A percentile compares a stretch with the other conserved stretches of the same genome.
Conservation (phyloP, 768 basidiomycete genomes). For the Hypholoma fasciculare region DNA sequence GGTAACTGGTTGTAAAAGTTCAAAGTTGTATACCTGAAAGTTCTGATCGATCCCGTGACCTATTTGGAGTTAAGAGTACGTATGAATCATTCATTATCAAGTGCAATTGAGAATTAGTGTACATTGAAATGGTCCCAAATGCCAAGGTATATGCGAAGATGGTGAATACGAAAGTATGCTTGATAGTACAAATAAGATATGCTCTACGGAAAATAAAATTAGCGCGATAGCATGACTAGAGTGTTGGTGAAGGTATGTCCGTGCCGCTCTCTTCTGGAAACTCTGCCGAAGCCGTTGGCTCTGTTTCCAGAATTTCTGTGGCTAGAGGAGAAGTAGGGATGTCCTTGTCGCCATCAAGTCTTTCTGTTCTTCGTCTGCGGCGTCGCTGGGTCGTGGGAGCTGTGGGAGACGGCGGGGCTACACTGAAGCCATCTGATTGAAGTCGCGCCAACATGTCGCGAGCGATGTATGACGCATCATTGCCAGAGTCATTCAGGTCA, state of each 20-base stretch:
- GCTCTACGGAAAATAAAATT: slow-evolving; percentile 1
- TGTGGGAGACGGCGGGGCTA: slow-evolving; percentile 50
- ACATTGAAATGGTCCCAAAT: slow-evolving; percentile 1
- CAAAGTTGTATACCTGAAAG: neutral
- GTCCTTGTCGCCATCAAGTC: slow-evolving; percentile 24
- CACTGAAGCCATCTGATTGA: slow-evolving; percentile 65
- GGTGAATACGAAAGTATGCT: slow-evolving; percentile 5
- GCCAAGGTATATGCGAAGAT: slow-evolving; percentile 5
- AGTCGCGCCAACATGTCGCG: slow-evolving; percentile 75
- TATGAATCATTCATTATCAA: no score
- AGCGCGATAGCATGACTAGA: neutral
- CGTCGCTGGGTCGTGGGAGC: slow-evolving; percentile 40
- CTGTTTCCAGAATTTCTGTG: slow-evolving; percentile 30
- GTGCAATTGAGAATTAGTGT: neutral
- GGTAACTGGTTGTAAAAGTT: no score
- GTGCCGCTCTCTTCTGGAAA: neutral
- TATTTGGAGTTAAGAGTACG: no score
- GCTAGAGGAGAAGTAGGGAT: slow-evolving; percentile 32
- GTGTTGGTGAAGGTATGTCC: neutral
- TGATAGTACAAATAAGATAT: slow-evolving; percentile 8
- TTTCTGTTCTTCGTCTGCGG: slow-evolving; percentile 36
- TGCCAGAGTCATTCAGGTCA: slow-evolving; percentile 31
- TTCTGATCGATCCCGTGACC: no score
- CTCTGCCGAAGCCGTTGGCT: slow-evolving; percentile 18
- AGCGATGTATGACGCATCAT: slow-evolving; percentile 60